These are phyloP conservation scores for Pseudogymnoascus sp. DNA, from an alignment of 2,329 filamentous ascomycete species.

Conservation along the genomic window DNA sequence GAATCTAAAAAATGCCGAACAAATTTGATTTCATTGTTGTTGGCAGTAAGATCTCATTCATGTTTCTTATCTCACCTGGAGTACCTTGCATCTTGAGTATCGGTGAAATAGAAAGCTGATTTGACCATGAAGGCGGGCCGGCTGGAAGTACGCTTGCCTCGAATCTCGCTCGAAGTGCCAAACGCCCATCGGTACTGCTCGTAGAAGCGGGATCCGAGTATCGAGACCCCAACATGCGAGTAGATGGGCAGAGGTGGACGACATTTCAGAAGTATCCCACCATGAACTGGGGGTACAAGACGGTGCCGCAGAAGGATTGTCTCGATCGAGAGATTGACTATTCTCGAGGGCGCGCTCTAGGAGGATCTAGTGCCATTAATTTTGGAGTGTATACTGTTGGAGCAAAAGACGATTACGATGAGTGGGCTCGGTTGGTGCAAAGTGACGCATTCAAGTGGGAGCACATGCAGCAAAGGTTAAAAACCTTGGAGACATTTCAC, in stretches of 20 bases:
- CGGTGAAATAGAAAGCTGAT: too few relatives aligned
- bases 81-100: not conserved
- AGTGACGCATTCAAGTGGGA: conserved; percentile 52
- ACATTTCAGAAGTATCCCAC: conserved; percentile 40
- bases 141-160: conserved; percentile 51
- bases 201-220: conserved; percentile 52
- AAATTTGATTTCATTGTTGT: conserved; percentile 19
- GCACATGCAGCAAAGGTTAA: conserved; percentile 42
- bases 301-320: conserved; percentile 38
- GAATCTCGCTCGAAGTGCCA: conserved; percentile 40
- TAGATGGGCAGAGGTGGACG: conserved; percentile 48
- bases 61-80: not conserved
- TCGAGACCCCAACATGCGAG: conserved; percentile 39
- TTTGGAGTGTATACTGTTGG: conserved; percentile 49
- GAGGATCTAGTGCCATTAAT: conserved; percentile 47
- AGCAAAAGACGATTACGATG: conserved; percentile 52
- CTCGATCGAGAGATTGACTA: conserved; percentile 40
- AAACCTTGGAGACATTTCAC: conserved; percentile 48
- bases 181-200: conserved; percentile 48
- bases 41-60: conserved; percentile 16
- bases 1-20: not conserved
- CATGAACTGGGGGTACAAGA: conserved; percentile 49
- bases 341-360: conserved; percentile 43
- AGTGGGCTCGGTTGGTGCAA: conserved; percentile 49
- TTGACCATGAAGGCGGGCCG: conserved; percentile 43